These are phyloP conservation scores for Mycena capillaripes DNA, from an alignment of 768 basidiomycete species.

Conservation along the genomic window DNA sequence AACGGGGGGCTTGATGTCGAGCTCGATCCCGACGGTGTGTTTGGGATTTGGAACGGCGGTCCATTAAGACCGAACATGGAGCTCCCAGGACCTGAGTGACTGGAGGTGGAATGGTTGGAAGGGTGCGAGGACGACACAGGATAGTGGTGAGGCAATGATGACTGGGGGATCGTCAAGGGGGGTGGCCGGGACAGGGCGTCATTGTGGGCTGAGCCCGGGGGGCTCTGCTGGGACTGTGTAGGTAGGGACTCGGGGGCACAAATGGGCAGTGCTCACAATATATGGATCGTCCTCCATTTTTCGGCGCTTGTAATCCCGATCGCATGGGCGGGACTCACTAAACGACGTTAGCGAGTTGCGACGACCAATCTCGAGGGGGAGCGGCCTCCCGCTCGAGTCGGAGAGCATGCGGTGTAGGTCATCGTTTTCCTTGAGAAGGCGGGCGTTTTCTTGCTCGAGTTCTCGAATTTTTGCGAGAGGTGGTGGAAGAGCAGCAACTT, in stretches of 20 bases:
- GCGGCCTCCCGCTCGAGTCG: conserved; percentile 54
- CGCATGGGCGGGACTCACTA: conserved; percentile 63
- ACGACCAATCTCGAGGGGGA: conserved; percentile 60
- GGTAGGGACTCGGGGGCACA: not conserved
- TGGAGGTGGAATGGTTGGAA: conserved; percentile 55
- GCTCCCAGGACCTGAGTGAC: conserved; percentile 26
- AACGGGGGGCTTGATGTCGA: conserved; percentile 85
- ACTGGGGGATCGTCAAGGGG: conserved; percentile 74
- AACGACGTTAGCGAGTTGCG: conserved; percentile 62
- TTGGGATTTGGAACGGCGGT: conserved; percentile 75
- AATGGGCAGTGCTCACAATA: conserved; percentile 53
- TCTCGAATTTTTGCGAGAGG: conserved; percentile 84
- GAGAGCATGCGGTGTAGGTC: conserved; percentile 77
- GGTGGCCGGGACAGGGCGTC: conserved; percentile 61
- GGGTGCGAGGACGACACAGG: conserved; percentile 53
- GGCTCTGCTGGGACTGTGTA: conserved; percentile 50
- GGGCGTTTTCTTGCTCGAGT: conserved; percentile 84
- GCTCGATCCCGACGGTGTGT: conserved; percentile 80
- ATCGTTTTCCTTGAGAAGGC: conserved; percentile 80
- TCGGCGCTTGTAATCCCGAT: conserved; percentile 74
- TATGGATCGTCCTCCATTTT: conserved; percentile 72
- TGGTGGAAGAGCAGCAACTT: conserved; percentile 79
- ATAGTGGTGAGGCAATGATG: conserved; percentile 65
- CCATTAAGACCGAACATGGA: conserved; percentile 68
- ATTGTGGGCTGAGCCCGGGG: conserved; percentile 58